Evolutionary conservation across 2,329 filamentous ascomycete species (phyloP), one percentile per base, ranked within the genome.

Genomic region (Venturia aucupariae): DNA sequence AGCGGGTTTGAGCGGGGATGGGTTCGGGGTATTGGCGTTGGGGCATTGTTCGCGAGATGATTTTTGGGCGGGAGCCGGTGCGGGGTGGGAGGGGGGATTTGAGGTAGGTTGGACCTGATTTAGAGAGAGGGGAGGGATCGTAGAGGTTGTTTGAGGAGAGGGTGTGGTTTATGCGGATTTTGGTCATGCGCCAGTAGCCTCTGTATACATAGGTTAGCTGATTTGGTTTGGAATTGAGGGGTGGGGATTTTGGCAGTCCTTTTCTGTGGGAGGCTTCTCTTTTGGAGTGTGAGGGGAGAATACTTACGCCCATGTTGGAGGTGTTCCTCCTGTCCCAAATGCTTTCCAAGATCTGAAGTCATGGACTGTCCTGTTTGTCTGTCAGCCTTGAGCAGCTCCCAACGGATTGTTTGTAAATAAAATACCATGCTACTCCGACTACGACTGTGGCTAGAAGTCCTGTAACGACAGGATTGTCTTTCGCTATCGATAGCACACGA

Each of bases 111-210:
- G 55, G 63, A 5, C 55, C 55, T 19, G 44, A 41, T 24, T 22
- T 61, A n/a, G 32, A 30, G 22, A 64, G 55, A 8, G 27, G 24
- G 24, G 55, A 48, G 7, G 57, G n/a, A 19, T 64, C 63, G 44
- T 22, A 22, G 24, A 61, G 44, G 51, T 64, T n/a, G 30, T 46
- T 46, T 27, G 27, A 22, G 61, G 24, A 35, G 61, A 62, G 39
- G 51, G 51, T 42, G 30, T 44, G 39, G 44, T 27, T n/a, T 19
- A 64, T 27, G 22, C 63, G 63, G 30, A 61, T 39, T 44, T 44
- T 64, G 38, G 55, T 64, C 63, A 64, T 64, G 63, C 63, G 63
- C 27, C 27, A 60, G 54, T 64, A 64, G 15, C 63, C 63, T 24
- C 63, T 64, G 42, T 54, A 19, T 46, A n/a, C n/a, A 3, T 46